Base-by-base conservation (phyloP, 2,329 filamentous ascomycete genomes). In the Fusarium sarcochroum region DNA sequence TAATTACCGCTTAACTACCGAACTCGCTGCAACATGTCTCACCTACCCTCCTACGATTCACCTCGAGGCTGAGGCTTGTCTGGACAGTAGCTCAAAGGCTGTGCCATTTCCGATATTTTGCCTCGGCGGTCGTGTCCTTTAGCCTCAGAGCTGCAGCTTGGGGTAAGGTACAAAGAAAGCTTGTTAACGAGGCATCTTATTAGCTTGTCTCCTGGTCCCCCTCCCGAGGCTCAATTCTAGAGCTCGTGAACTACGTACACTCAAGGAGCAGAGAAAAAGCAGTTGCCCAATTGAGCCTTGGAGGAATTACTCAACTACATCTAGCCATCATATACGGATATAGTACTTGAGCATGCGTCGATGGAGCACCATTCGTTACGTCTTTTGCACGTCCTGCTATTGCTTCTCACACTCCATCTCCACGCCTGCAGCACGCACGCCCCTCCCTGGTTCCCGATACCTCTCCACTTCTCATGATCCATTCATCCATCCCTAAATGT, bases 381-480 rank as follows among this genome's bases (percentile, higher is more conserved):
- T 37, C 30, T 41, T 53, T 58, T 58, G 23, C 48, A 30, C 44
- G 27, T 60, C 49, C 32, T 51, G 20, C 38, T 49, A 14, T 32
- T 27, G 23, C 58, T 56, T 50, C 61, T 49, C 25, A 25, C 48
- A 60, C 50, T 25, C 44, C 40, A 37, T 38, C 14, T 41, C 48
- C 49, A 56, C 52, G 47, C 54, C 56, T 56, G 50, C 18, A 40
- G 48, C 51, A 51, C 32, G 34, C 63, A 71, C 70, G 37, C 70
- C 67, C 67, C 68, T 69, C 70, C 70, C 63, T 61, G 70, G 54
- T 37, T 67, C 58, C 58, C 59, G 66, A 66, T 67, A 62, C 54
- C 61, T 59, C 70, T 69, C 71, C 68, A 73, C 70, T 72, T 72
- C 66, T 58, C 61, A 53, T 68, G 60, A 69, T 66, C 66, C 66